Conservation (phyloP, 2,329 filamentous ascomycete species). For the Aspergillus quadrilineatus region DNA sequence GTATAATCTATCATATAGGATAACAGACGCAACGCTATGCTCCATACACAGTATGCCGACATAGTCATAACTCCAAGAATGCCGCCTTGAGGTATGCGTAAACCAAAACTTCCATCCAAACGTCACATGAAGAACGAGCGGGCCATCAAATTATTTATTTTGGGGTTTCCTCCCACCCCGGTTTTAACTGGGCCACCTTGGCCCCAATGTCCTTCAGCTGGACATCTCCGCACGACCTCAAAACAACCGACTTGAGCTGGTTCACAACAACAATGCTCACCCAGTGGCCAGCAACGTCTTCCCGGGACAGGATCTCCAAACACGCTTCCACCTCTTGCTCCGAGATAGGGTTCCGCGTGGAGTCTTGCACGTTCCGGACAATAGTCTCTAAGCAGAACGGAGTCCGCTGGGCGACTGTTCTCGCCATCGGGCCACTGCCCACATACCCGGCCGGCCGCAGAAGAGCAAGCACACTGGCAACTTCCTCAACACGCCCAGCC, state of each 20-base stretch:
- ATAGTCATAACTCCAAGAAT: conserved; percentile 28
- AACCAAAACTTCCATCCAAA: conserved; percentile 11
- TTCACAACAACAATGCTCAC: conserved; percentile 49
- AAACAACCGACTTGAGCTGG: conserved; percentile 47
- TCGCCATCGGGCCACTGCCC: conserved; percentile 31
- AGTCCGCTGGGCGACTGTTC: conserved; percentile 50
- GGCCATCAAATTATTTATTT: conserved; percentile 8
- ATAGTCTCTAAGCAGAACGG: conserved; percentile 66
- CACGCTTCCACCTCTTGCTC: conserved; percentile 49
- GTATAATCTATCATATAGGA: conserved; percentile 9
- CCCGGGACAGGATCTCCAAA: conserved; percentile 48
- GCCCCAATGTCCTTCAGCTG: conserved; percentile 37
- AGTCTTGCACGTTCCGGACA: conserved; percentile 66
- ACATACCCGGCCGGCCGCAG: conserved; percentile 46
- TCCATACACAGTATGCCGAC: conserved; percentile 10
- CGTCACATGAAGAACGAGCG: not conserved
- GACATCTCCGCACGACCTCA: conserved; percentile 42
- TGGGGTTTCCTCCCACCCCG: conserved; percentile 27
- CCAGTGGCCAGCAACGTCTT: conserved; percentile 52
- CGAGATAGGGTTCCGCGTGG: conserved; percentile 54
- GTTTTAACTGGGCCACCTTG: conserved; percentile 31
- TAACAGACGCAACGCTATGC: not conserved
- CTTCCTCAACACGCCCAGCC: conserved; percentile 66
- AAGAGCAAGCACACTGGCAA: conserved; percentile 67
- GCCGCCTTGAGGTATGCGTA: conserved; percentile 24